Evolutionary conservation across 129 eudicot genomes (phyloP).

Genomic region (Logfia minima): DNA sequence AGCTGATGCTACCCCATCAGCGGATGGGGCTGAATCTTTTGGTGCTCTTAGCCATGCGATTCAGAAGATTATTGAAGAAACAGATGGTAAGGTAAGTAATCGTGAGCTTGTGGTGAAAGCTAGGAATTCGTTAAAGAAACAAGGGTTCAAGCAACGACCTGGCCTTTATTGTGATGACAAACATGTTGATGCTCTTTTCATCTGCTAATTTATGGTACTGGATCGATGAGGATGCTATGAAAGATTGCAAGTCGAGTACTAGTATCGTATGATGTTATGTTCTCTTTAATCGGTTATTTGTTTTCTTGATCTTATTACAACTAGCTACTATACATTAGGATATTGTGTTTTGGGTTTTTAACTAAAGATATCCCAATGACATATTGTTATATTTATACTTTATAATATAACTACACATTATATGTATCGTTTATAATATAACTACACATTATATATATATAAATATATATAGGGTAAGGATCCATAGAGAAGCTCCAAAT

Average conservation of each 20-base stretch:
- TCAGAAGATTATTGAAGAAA: conserved; percentile 60
- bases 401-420: no score
- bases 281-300: not conserved
- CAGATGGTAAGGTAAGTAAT: conserved; percentile 49
- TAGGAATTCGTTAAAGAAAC: conserved; percentile 59
- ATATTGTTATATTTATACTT: no score
- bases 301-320: no score
- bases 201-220: conserved; percentile 27
- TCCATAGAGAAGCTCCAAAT: no score
- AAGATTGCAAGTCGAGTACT: not conserved
- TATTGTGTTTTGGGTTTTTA: not conserved
- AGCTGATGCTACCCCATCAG: conserved; percentile 75
- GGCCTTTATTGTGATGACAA: conserved; percentile 83
- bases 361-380: not conserved
- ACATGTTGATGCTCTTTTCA: conserved; percentile 53
- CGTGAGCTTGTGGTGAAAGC: conserved; percentile 67
- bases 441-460: no score
- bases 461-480: no score
- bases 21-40: conserved; percentile 52
- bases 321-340: not conserved
- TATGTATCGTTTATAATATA: no score
- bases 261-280: not conserved
- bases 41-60: conserved; percentile 87
- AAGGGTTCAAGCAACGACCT: conserved; percentile 77
- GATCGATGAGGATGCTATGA: not conserved